Conservation (phyloP, 805 yeast genomes). For the Starmerella floris region DNA sequence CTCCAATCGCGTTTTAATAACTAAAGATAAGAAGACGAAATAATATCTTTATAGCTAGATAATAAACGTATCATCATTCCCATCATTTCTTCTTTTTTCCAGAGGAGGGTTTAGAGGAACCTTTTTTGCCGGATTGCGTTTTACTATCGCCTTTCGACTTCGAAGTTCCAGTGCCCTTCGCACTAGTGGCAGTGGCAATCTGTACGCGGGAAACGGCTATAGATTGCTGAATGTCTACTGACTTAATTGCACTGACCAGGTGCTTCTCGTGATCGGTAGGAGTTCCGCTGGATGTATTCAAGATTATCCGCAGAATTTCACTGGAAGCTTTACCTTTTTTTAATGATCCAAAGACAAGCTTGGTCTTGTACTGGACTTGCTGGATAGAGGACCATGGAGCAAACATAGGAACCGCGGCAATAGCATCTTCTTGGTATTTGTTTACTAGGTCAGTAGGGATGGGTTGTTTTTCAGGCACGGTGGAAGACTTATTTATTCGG, state of each 20-base stretch:
- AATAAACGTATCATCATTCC: too few relatives aligned
- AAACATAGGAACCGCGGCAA: slow-evolving; percentile 67
- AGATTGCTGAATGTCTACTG: slow-evolving; percentile 15
- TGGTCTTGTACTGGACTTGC: slow-evolving; percentile 67
- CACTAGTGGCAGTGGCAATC: slow-evolving; percentile 6
- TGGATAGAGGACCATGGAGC: slow-evolving; percentile 82
- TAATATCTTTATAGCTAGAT: too few relatives aligned
- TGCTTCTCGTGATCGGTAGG: slow-evolving; percentile 10
- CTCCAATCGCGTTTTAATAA: too few relatives aligned
- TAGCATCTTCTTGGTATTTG: slow-evolving; percentile 29
- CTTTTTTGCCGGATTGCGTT: slow-evolving; percentile 1
- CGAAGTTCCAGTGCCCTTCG: not conserved
- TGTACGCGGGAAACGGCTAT: slow-evolving; percentile 15
- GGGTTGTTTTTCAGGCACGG: slow-evolving; percentile 26
- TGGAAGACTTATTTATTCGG: slow-evolving; percentile 29
- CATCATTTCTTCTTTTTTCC: slow-evolving; percentile 12
- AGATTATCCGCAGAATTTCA: slow-evolving; percentile 52
- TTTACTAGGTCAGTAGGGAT: slow-evolving; percentile 34
- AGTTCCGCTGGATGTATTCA: slow-evolving; percentile 6
- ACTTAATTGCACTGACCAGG: slow-evolving; percentile 9
- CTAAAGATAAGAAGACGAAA: too few relatives aligned
- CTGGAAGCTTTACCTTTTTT: slow-evolving; percentile 79
- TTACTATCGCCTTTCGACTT: not conserved
- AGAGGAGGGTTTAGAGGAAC: not conserved
- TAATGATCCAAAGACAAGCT: slow-evolving; percentile 62